Evolutionary conservation across 2,329 filamentous ascomycete genomes (phyloP), one percentile per base, ranked within the genome.

Genomic region (Acarospora socialis): DNA sequence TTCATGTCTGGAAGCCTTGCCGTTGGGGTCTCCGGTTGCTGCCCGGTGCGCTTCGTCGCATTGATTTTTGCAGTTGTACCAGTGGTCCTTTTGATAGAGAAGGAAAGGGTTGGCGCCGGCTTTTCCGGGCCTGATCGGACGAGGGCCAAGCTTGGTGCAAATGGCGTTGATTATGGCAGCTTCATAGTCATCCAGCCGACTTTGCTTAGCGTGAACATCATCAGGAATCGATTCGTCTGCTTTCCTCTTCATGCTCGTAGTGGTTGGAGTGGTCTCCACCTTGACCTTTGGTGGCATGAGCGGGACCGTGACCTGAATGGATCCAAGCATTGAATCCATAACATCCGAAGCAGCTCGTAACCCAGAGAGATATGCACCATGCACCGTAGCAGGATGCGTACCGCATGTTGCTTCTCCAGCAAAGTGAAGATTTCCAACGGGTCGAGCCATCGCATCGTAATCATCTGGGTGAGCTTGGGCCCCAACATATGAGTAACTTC

Each of bases 391-490:
- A 8, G 92, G 90, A 51, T 98, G 86, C 1, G 84, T 93, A 28
- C 82, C 84, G 45, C 81, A 94, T 1, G 92, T 98, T 38, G 93
- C 90, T 56, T 98, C 90, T 28, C 90, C 90, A 10, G 87, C 90
- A 55, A 98, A 98, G 55, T 87, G 82, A 6, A 98, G 62, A 42
- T 92, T 92, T 19, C 83, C 86, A 19, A 94, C 65, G 1, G 80
- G 64, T 29, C 71, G 70, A 2, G 90, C 83, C 81, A 98, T 93
- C 19, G 73, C 63, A 51, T 95, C 82, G 55, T 98, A 98, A 52
- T 98, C 90, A 32, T 84, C 80, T 2, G 80, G 71, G 31, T 73
- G 68, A 55, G 93, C 87, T 28, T 73, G 67, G 4, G 84, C 77
- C 0, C 81, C 86, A 1, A 92, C 83, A 42, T 82, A 95, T 3